A percentile compares a stretch with the other conserved stretches of the same genome.
phyloP scores from a whole-genome alignment of 768 basidiomycete genomes.

The Xerocomus spinulosus region DNA sequence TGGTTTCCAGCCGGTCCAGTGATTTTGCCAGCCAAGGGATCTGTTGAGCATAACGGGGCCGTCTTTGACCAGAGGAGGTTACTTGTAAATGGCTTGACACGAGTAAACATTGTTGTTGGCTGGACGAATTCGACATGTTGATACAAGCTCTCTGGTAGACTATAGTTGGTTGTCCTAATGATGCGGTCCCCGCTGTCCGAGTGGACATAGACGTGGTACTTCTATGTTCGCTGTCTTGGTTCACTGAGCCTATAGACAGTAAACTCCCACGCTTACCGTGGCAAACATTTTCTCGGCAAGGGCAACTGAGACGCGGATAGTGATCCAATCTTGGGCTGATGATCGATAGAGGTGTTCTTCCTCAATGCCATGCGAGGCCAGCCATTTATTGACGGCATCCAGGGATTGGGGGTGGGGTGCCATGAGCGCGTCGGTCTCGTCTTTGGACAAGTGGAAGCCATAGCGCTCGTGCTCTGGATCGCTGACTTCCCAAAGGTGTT shows the following conservation, averaged over 20 bases:
- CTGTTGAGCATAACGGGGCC: conserved; percentile 2
- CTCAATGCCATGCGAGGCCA: conserved; percentile 49
- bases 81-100: conserved; percentile 39
- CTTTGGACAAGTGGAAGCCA: conserved; percentile 56
- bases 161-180: conserved; percentile 66
- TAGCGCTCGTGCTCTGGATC: conserved; percentile 52
- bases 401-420: conserved; percentile 53
- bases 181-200: conserved; percentile 46
- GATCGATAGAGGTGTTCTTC: conserved; percentile 49
- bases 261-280: conserved; percentile 42
- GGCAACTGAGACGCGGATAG: conserved; percentile 50
- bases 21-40: conserved; percentile 12
- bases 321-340: conserved; percentile 68
- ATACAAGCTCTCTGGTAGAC: conserved; percentile 55
- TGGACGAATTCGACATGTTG: conserved; percentile 64
- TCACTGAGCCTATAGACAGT: not conserved
- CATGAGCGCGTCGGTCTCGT: conserved; percentile 58
- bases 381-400: conserved; percentile 56
- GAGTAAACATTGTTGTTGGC: conserved; percentile 66
- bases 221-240: conserved; percentile 32
- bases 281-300: conserved; percentile 68
- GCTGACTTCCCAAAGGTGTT: conserved; percentile 54
- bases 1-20: conserved; percentile 32
- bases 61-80: conserved; percentile 33
- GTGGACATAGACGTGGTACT: conserved; percentile 61